These are phyloP conservation scores for Pseudogymnoascus sp. DNA, from an alignment of 2,329 filamentous ascomycete genomes.

Conservation along the genomic window DNA sequence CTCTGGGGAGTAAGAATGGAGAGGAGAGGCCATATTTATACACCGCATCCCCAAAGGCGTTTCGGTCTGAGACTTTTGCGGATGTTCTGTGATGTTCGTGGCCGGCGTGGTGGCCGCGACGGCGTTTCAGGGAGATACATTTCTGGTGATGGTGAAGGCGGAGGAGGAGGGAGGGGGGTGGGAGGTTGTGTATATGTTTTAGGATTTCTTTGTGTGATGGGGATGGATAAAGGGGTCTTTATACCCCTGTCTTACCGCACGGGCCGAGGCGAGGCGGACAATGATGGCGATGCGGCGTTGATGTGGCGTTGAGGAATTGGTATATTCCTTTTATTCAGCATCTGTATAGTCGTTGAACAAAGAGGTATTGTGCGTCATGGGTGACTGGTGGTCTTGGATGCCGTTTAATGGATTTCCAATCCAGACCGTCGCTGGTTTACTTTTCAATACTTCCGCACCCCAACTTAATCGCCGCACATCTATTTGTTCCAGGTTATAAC, in stretches of 20 bases:
- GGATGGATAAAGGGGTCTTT: neutral
- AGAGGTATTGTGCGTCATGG: neutral
- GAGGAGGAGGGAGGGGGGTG: neutral
- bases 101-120: neutral
- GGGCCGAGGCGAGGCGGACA: neutral
- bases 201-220: neutral
- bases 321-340: neutral
- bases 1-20: neutral
- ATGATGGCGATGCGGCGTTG: neutral
- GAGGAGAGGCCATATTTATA: neutral
- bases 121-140: neutral
- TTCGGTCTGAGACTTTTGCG: neutral
- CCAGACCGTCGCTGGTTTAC: too few relatives aligned
- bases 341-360: neutral
- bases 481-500: too few relatives aligned
- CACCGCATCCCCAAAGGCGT: neutral
- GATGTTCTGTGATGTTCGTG: neutral
- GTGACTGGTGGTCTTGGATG: too few relatives aligned
- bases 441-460: too few relatives aligned
- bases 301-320: neutral
- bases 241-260: neutral
- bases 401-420: too few relatives aligned
- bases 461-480: too few relatives aligned
- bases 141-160: neutral
- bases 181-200: neutral